These are phyloP conservation scores for Coemansia sp. DNA, from an alignment of 192 early-diverging fungal species.

Conservation along the genomic window DNA sequence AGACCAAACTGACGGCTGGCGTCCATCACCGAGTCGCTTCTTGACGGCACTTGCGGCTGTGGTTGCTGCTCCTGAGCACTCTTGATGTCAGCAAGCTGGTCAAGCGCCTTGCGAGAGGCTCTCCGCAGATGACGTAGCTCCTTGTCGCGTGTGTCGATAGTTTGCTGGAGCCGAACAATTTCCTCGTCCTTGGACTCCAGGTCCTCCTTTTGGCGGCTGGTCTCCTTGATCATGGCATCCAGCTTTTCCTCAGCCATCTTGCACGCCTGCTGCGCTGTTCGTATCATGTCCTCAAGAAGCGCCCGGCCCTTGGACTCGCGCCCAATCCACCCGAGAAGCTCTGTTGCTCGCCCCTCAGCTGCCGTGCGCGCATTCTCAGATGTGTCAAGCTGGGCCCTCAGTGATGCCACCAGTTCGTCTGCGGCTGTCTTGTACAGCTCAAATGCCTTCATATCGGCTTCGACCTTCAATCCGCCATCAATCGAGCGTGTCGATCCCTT, in stretches of 20 bases:
- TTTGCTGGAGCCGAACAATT: slow-evolving; percentile 23
- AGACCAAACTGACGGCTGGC: background rate
- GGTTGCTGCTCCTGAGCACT: slow-evolving; percentile 13
- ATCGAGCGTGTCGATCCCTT: slow-evolving; percentile 4
- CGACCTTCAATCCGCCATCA: background rate
- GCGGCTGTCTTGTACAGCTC: slow-evolving; percentile 33
- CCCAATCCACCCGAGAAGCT: slow-evolving; percentile 54
- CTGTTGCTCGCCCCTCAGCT: slow-evolving; percentile 44
- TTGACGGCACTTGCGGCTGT: background rate
- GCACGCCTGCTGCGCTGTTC: slow-evolving; percentile 55
- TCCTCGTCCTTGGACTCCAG: slow-evolving; percentile 29
- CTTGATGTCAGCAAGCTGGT: slow-evolving; percentile 51
- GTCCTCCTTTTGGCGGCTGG: slow-evolving; percentile 15
- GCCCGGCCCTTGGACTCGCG: slow-evolving; percentile 57
- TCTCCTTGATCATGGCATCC: slow-evolving; percentile 28
- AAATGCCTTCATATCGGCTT: slow-evolving; percentile 19
- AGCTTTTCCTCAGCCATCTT: slow-evolving; percentile 49
- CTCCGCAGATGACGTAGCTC: slow-evolving; percentile 52
- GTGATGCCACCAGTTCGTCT: slow-evolving; percentile 34
- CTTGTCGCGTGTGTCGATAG: slow-evolving; percentile 46
- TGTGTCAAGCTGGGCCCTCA: slow-evolving; percentile 28
- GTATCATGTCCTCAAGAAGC: slow-evolving; percentile 55
- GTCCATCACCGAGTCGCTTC: background rate
- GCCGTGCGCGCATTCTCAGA: slow-evolving; percentile 27
- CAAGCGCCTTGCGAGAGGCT: slow-evolving; percentile 52